These are phyloP conservation scores for Kodamaea neixiangensis DNA, from an alignment of 805 yeast species.

Conservation along the genomic window DNA sequence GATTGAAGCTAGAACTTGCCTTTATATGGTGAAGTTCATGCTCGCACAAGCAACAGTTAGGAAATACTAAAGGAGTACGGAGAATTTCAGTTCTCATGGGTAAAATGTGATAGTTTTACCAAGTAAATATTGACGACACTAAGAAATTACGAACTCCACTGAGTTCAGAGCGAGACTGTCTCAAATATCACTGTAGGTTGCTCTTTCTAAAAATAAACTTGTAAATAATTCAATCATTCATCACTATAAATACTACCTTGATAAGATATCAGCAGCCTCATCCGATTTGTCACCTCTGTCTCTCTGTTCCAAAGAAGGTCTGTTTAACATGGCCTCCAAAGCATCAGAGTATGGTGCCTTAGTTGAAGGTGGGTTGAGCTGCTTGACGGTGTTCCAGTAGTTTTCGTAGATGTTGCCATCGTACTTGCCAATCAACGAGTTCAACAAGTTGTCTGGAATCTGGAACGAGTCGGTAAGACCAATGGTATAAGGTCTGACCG, in stretches of 20 bases:
- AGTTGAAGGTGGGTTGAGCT: slow-evolving; percentile 33
- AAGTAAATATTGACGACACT: too few species aligned
- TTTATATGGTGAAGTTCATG: too few species aligned
- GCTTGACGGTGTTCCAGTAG: slow-evolving; percentile 39
- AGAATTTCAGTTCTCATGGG: too few species aligned
- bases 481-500: slow-evolving; percentile 42
- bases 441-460: slow-evolving; percentile 44
- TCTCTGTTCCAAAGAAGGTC: slow-evolving; percentile 37
- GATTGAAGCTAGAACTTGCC: too few species aligned
- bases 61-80: too few species aligned
- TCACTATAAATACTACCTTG: slow-evolving; percentile 18
- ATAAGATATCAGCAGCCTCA: slow-evolving; percentile 35
- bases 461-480: slow-evolving; percentile 47
- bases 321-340: slow-evolving; percentile 43
- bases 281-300: slow-evolving; percentile 32
- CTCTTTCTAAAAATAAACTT: too few species aligned
- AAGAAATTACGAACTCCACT: too few species aligned
- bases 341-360: slow-evolving; percentile 45
- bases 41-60: too few species aligned
- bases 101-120: too few species aligned
- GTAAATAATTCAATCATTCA: slow-evolving; percentile 1
- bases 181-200: too few species aligned
- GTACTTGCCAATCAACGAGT: slow-evolving; percentile 44
- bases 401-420: slow-evolving; percentile 48
- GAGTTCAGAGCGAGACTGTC: too few species aligned